Evolutionary conservation across 2,329 filamentous ascomycete species (phyloP).

Genomic region (Fusarium nodosum): DNA sequence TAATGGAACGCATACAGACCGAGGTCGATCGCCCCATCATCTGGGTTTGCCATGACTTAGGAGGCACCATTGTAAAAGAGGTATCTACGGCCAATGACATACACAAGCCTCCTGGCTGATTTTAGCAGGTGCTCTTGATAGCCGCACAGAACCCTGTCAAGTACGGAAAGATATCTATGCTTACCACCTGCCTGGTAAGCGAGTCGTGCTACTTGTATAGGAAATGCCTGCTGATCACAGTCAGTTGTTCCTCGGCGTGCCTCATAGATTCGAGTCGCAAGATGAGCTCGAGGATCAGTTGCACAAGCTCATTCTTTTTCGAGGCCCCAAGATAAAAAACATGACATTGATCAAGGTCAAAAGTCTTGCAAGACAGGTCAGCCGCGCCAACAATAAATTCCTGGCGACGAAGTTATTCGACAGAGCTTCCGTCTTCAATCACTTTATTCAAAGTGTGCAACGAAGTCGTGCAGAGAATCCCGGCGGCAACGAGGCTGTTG

Average conservation of each 20-base stretch:
- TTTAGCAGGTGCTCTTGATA: background rate
- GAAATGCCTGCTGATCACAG: background rate
- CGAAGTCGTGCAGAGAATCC: background rate
- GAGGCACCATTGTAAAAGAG: conserved; percentile 4
- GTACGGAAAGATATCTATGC: conserved; percentile 3
- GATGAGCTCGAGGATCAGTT: background rate
- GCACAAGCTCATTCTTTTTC: background rate
- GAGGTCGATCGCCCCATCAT: background rate
- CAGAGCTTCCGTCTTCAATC: background rate
- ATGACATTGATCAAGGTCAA: background rate
- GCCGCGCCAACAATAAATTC: background rate
- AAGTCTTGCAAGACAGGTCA: background rate
- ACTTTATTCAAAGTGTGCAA: background rate
- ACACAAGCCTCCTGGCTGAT: background rate
- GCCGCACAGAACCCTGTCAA: background rate
- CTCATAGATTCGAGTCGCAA: conserved; percentile 1
- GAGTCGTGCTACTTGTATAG: fast-evolving
- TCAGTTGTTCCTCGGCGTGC: background rate
- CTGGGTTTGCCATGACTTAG: background rate
- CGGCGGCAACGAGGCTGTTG: too few relatives aligned
- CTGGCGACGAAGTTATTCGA: background rate
- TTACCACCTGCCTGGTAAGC: background rate
- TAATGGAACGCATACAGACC: background rate
- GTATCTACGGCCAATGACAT: background rate
- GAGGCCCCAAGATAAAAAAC: background rate